A percentile compares a stretch with the other conserved stretches of the same genome.
Conservation (phyloP, 2,329 filamentous ascomycete genomes). For the Cercospora zeae-maydis region DNA sequence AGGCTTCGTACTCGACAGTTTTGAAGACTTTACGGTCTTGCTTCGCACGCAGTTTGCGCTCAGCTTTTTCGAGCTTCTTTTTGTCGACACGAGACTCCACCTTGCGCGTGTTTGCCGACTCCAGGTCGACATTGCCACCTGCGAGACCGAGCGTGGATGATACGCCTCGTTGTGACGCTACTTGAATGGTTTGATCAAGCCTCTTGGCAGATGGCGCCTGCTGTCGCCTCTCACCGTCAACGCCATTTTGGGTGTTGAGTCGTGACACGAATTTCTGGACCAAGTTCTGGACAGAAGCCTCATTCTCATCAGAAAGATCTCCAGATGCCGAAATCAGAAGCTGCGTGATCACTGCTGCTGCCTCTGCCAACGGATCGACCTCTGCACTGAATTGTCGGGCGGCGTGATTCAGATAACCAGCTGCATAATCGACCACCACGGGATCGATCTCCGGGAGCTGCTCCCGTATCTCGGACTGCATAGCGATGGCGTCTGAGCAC, state of each 20-base stretch:
- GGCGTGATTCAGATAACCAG: constrained; percentile 90
- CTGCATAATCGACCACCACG: constrained; percentile 45
- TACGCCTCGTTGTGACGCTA: constrained; percentile 90
- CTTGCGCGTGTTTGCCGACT: constrained; percentile 88
- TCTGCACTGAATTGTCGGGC: constrained; percentile 78
- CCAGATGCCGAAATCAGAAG: constrained; percentile 92
- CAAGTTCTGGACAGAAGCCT: constrained; percentile 74
- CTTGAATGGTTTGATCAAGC: constrained; percentile 91
- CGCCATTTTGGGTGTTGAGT: constrained; percentile 69
- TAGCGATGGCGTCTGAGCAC: constrained; percentile 19
- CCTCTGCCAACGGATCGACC: constrained; percentile 76
- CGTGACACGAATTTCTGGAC: constrained; percentile 86
- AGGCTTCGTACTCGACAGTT: constrained; percentile 96
- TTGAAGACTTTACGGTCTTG: constrained; percentile 99
- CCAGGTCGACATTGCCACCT: constrained; percentile 80
- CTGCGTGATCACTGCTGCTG: constrained; percentile 78
- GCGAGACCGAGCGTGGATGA: constrained; percentile 90
- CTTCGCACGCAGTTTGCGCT: constrained; percentile 95
- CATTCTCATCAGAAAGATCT: constrained; percentile 66
- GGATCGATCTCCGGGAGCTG: constrained; percentile 38
- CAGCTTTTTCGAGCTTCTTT: constrained; percentile 99
- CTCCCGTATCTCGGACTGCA: constrained; percentile 39
- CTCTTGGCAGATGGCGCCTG: constrained; percentile 75
- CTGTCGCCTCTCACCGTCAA: constrained; percentile 62
- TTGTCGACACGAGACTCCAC: constrained; percentile 96